Conservation (phyloP, 176 grass and related monocot species). For the Eragrostis nindensis region DNA sequence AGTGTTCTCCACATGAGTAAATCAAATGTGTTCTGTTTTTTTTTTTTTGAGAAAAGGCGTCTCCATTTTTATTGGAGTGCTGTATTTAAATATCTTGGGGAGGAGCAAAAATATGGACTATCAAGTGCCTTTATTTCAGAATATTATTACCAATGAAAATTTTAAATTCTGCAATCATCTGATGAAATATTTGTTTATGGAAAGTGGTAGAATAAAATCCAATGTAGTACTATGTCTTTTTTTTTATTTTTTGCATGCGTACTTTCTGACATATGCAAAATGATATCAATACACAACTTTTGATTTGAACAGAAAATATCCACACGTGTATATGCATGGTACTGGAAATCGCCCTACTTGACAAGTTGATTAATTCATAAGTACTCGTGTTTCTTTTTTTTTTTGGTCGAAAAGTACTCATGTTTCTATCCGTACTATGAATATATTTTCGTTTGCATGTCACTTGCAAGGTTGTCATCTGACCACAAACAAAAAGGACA, state of each 20-base stretch:
- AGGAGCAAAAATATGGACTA: background rate
- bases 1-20: constrained; percentile 25
- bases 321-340: background rate
- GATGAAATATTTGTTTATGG: constrained; percentile 6
- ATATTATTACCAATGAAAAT: background rate
- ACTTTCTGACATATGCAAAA: background rate
- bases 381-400: too few relatives aligned
- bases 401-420: too few relatives aligned
- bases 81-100: background rate
- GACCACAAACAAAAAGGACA: constrained; percentile 32
- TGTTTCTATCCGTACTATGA: constrained; percentile 23
- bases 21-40: background rate
- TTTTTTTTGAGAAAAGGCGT: background rate
- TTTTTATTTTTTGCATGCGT: background rate
- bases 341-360: constrained; percentile 9
- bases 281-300: background rate
- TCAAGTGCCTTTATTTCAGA: background rate
- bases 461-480: constrained; percentile 23
- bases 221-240: background rate
- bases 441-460: constrained; percentile 24
- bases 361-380: constrained; percentile 21
- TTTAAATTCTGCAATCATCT: background rate
- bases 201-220: constrained; percentile 3
- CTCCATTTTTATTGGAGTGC: constrained; percentile 2
- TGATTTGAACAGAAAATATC: background rate